phyloP scores from a whole-genome alignment of 352 stramenopile species.

The Plasmopara muralis region DNA sequence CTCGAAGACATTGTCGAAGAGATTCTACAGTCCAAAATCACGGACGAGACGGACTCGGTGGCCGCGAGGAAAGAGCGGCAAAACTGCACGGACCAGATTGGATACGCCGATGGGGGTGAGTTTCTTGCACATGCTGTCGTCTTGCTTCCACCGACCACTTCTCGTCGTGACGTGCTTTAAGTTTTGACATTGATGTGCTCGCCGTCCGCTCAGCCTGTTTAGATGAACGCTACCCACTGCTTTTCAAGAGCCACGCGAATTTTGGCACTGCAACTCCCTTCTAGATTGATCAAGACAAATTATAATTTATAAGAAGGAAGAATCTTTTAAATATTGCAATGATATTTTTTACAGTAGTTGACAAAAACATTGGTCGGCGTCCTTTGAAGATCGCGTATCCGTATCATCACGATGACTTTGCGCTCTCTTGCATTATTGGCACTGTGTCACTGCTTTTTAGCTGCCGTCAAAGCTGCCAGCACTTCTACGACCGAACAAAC shows the following conservation, averaged over 20 bases:
- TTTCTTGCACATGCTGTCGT: slow-evolving; percentile 10
- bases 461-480: not conserved
- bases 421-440: not conserved
- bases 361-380: slow-evolving; percentile 3
- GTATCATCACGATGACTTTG: slow-evolving; percentile 7
- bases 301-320: no score
- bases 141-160: slow-evolving; percentile 12
- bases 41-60: slow-evolving; percentile 90
- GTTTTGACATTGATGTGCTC: slow-evolving; percentile 4
- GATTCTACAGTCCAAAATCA: slow-evolving; percentile 95
- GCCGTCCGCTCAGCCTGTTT: slow-evolving; percentile 13
- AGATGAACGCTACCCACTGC: slow-evolving; percentile 15
- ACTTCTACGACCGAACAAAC: slow-evolving; percentile 19
- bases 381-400: slow-evolving; percentile 11
- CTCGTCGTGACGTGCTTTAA: slow-evolving; percentile 18
- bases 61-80: slow-evolving; percentile 39
- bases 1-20: slow-evolving; percentile 98
- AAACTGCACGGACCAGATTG: slow-evolving; percentile 50
- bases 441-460: not conserved
- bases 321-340: no score
- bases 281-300: no score
- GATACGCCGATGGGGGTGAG: slow-evolving; percentile 47
- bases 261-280: slow-evolving; percentile 17
- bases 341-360: not conserved
- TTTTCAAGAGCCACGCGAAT: slow-evolving; percentile 7